Conservation (phyloP, 139 green algal species). For the Desmodesmus armatus region DNA sequence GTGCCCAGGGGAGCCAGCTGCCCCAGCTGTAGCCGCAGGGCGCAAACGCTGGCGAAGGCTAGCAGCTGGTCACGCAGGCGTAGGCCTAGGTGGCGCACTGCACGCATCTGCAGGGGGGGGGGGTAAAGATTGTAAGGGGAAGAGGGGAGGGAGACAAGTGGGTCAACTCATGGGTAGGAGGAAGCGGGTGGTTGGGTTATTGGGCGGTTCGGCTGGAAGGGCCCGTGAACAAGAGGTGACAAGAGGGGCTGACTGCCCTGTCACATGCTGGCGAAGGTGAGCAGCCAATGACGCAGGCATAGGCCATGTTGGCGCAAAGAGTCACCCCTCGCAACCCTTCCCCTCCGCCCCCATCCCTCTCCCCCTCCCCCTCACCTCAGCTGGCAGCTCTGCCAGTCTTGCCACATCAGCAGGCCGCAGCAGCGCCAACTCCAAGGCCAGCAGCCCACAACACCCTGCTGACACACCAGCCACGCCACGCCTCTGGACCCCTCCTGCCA, state of each 20-base stretch:
- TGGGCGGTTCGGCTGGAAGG: background rate
- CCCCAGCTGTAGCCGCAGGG: background rate
- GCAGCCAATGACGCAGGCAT: background rate
- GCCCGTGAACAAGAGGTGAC: background rate
- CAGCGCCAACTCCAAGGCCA: conserved; percentile 28
- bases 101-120: background rate
- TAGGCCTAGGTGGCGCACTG: conserved; percentile 1
- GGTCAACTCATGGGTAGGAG: background rate
- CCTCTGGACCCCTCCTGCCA: no score
- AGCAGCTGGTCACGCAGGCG: conserved; percentile 36
- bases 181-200: background rate
- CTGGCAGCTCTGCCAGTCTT: conserved; percentile 17
- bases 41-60: conserved; percentile 32
- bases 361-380: no score
- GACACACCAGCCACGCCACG: background rate
- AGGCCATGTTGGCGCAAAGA: no score
- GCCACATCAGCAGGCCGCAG: conserved; percentile 14
- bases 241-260: no score
- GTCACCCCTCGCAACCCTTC: no score
- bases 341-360: no score
- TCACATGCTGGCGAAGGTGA: no score
- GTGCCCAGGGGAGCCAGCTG: conserved; percentile 18
- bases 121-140: no score
- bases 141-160: no score
- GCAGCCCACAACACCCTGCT: background rate